These are phyloP conservation scores for Lichtheimia ramosa DNA, from an alignment of 371 early-diverging fungal genomes.

Conservation along the genomic window DNA sequence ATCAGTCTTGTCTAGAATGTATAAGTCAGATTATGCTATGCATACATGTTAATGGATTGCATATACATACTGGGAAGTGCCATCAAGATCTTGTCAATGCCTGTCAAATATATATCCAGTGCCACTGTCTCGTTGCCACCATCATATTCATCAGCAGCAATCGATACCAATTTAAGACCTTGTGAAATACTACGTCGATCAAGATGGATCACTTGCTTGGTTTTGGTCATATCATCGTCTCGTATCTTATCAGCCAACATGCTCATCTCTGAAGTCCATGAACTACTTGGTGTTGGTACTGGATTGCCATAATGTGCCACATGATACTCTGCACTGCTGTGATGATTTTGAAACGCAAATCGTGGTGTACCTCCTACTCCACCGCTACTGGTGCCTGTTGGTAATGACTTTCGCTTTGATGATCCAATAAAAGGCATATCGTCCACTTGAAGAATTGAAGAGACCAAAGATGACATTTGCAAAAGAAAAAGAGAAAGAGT, in stretches of 20 bases:
- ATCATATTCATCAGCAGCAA: constrained; percentile 58
- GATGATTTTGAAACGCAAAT: background rate
- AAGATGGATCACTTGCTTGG: constrained; percentile 4
- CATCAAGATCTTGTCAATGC: constrained; percentile 53
- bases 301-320: constrained; percentile 14
- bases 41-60: too few relatives aligned
- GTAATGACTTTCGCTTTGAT: constrained; percentile 12
- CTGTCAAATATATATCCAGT: constrained; percentile 53
- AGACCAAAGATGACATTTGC: constrained; percentile 24
- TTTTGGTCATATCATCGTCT: constrained; percentile 23
- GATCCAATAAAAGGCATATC: constrained; percentile 16
- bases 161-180: constrained; percentile 49
- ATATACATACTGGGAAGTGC: constrained; percentile 50
- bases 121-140: constrained; percentile 48
- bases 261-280: constrained; percentile 44
- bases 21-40: background rate
- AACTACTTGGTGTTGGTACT: constrained; percentile 29
- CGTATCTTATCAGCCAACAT: constrained; percentile 34
- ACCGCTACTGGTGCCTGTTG: constrained; percentile 7
- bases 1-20: constrained; percentile 32
- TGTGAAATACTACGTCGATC: constrained; percentile 49
- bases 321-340: constrained; percentile 3
- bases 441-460: constrained; percentile 30
- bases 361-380: constrained; percentile 1
- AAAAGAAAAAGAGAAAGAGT: background rate